phyloP scores from a whole-genome alignment of 768 basidiomycete species.

The Tylopilus subfusipes region DNA sequence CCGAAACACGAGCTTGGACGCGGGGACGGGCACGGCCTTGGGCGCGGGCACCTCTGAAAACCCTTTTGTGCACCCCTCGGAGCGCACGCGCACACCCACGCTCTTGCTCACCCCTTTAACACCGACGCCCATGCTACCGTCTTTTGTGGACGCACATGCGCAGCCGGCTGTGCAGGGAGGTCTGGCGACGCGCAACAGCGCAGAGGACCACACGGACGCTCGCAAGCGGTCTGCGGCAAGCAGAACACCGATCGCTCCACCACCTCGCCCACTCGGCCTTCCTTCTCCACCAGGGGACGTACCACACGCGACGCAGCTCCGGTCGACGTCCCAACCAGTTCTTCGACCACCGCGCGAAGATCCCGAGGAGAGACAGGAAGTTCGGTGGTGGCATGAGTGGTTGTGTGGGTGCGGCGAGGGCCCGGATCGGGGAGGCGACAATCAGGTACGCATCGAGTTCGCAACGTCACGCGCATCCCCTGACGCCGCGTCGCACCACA shows the following conservation, averaged over 20 bases:
- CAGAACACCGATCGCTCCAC: slow-evolving; percentile 30
- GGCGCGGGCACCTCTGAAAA: slow-evolving; percentile 30
- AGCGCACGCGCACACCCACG: slow-evolving; percentile 4
- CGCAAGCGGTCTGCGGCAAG: slow-evolving; percentile 1
- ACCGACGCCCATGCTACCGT: background rate
- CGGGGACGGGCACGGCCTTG: background rate
- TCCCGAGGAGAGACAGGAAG: slow-evolving; percentile 33
- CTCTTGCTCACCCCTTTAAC: background rate
- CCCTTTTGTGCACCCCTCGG: slow-evolving; percentile 40
- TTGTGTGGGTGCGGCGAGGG: slow-evolving; percentile 77
- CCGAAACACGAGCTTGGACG: slow-evolving; percentile 14
- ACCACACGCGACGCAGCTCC: slow-evolving; percentile 35
- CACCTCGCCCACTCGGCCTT: slow-evolving; percentile 58
- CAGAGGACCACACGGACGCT: background rate
- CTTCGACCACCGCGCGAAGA: slow-evolving; percentile 24
- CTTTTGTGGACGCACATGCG: slow-evolving; percentile 38
- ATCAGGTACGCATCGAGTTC: slow-evolving; percentile 50
- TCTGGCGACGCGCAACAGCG: background rate
- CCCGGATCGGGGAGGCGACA: slow-evolving; percentile 66
- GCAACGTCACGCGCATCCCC: background rate
- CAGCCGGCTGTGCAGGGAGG: slow-evolving; percentile 19
- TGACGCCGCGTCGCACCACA: slow-evolving; percentile 23
- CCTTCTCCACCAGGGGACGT: slow-evolving; percentile 43
- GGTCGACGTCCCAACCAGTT: slow-evolving; percentile 32
- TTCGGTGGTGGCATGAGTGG: slow-evolving; percentile 85